Percentiles rank a stretch among this genome's conserved stretches.
Conservation (phyloP, 73 alveolate species). For the Paramecium tetraurelia region DNA sequence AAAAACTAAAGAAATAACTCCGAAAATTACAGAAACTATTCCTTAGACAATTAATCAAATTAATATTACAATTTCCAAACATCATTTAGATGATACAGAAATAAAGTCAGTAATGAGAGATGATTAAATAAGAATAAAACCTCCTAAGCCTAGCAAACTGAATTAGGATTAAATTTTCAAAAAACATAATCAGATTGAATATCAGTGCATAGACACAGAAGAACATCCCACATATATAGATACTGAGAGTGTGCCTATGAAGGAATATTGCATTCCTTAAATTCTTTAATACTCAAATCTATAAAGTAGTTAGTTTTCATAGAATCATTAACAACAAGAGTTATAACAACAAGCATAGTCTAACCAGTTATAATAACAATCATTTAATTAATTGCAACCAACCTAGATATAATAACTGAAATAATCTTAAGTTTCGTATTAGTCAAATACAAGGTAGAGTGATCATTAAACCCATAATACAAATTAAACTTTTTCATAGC, state of each 20-base stretch:
- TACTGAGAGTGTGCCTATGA: background rate
- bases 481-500: constrained; percentile 29
- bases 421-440: background rate
- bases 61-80: background rate
- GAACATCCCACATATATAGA: background rate
- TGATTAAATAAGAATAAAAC: background rate
- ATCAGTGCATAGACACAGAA: background rate
- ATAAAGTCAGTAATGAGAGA: constrained; percentile 27
- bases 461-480: background rate
- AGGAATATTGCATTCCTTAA: background rate
- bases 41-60: background rate
- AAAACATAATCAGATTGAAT: background rate
- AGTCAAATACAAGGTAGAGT: background rate
- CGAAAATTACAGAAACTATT: constrained; percentile 7
- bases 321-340: background rate
- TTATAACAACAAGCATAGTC: background rate
- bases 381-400: background rate
- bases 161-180: background rate
- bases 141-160: background rate
- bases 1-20: constrained; percentile 8
- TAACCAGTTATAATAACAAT: background rate
- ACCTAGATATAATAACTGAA: background rate
- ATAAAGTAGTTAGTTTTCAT: background rate
- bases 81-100: constrained; percentile 44
- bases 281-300: background rate